Evolutionary conservation across 768 basidiomycete genomes (phyloP).

Genomic region (Calocera cornea): DNA sequence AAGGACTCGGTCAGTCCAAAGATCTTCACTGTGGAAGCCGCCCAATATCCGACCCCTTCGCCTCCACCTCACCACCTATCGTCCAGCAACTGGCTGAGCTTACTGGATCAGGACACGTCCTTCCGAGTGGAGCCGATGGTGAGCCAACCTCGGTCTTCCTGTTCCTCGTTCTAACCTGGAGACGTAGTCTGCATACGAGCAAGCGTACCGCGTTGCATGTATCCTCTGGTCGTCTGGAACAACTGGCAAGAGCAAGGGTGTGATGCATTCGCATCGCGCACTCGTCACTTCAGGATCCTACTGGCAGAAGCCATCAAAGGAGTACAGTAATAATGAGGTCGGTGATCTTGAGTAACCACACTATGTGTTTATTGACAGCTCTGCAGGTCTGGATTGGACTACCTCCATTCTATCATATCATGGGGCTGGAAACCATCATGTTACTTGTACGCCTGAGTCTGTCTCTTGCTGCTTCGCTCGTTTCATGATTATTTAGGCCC

Average conservation of each 20-base stretch:
- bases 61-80: background rate
- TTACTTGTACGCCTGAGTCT: conserved; percentile 11
- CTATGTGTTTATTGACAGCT: background rate
- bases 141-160: background rate
- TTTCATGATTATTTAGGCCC: background rate
- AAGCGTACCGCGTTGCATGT: conserved; percentile 14
- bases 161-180: conserved; percentile 4
- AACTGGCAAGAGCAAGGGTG: conserved; percentile 20
- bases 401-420: conserved; percentile 18
- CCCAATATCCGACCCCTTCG: conserved; percentile 2
- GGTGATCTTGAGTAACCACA: too few species aligned
- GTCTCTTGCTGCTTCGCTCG: background rate
- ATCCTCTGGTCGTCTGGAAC: conserved; percentile 21
- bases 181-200: conserved; percentile 11
- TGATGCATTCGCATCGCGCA: conserved; percentile 17
- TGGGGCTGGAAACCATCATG: conserved; percentile 18
- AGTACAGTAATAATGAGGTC: too few species aligned
- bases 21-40: conserved; percentile 2
- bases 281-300: conserved; percentile 12
- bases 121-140: background rate
- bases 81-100: conserved; percentile 12
- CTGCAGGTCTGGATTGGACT: conserved; percentile 17
- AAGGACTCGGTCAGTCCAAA: conserved; percentile 3
- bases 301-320: conserved; percentile 15
- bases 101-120: conserved; percentile 8